Evolutionary conservation across 2,329 filamentous ascomycete species (phyloP), one percentile per base, ranked within the genome.

Genomic region (Amphichorda felina): DNA sequence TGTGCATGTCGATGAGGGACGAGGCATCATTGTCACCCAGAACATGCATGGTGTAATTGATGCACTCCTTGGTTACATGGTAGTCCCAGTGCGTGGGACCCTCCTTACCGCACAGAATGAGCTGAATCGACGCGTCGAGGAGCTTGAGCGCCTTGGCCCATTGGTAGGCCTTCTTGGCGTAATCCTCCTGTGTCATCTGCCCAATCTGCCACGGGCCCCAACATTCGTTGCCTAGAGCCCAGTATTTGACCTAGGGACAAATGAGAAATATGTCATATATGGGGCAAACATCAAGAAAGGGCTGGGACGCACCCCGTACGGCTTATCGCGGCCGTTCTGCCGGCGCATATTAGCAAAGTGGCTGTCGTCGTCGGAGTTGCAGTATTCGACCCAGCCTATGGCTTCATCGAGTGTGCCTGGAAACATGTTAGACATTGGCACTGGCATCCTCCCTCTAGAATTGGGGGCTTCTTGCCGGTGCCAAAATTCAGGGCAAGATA

Each of bases 311-410:
- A 51, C 55, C 39, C 79, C 78, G 58, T 89, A 89, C 4, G 84
- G 84, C 58, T 86, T 72, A 37, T 79, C 67, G 19, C 74, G 77
- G 8, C 84, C 84, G 56, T 91, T 79, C 47, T 79, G 68, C 9
- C 84, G 71, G 22, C 84, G 75, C 34, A 88, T 64, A 51, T 89
- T 88, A 41, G 84, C 84, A 53, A 86, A 91, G 63, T 89, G 72
- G 9, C 81, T 88, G 55, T 88, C 71, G 36, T 69, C 66, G 14
- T 70, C 74, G 3, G 76, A 78, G 60, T 91, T 91, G 64, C 84
- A 91, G 63, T 91, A 91, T 52, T 91, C 84, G 16, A 91, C 64
- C 84, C 84, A 91, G 9, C 69, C 82, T 24, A 89, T 65, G 2
- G 64, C 70, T 24, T 6, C n/a, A n/a, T 55, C 54, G 2, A 57